phyloP scores from a whole-genome alignment of 306 rosid species.

The Macrotyloma uniflorum region DNA sequence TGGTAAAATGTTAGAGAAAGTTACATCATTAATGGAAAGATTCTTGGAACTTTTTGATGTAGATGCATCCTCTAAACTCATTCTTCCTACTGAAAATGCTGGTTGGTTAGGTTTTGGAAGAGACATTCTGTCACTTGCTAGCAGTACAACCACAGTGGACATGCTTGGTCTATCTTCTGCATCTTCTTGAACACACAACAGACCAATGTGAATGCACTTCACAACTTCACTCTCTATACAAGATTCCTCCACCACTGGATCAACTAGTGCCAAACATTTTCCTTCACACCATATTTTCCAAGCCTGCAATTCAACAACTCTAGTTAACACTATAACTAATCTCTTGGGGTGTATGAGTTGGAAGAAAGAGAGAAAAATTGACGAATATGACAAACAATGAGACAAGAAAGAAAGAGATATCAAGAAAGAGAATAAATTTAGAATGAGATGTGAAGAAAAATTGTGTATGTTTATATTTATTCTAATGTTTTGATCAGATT shows the following conservation, averaged over 20 bases:
- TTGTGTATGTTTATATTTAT: neutral
- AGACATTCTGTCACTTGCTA: conserved; percentile 40
- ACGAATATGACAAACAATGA: neutral
- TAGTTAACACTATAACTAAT: neutral
- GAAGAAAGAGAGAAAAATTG: no score
- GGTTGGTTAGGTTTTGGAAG: conserved; percentile 58
- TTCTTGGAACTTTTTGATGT: conserved; percentile 29
- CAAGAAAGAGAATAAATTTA: neutral
- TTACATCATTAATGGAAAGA: conserved; percentile 36
- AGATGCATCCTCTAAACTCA: neutral
- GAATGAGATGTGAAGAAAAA: neutral
- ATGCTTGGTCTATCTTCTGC: conserved; percentile 59
- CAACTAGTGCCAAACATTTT: conserved; percentile 45
- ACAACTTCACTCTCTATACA: conserved; percentile 29
- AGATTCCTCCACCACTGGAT: conserved; percentile 40
- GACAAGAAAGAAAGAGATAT: neutral
- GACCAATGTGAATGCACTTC: conserved; percentile 54
- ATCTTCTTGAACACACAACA: conserved; percentile 61
- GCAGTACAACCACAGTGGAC: conserved; percentile 44
- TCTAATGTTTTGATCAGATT: neutral
- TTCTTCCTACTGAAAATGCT: conserved; percentile 45
- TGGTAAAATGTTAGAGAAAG: conserved; percentile 18
- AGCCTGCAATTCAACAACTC: conserved; percentile 44
- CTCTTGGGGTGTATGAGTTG: neutral
- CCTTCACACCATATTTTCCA: conserved; percentile 59